Percentiles rank a stretch among this genome's conserved stretches.
These are phyloP conservation scores for Dictyostelium capitatum DNA, from an alignment of 78 protist genomes.

Conservation along the genomic window DNA sequence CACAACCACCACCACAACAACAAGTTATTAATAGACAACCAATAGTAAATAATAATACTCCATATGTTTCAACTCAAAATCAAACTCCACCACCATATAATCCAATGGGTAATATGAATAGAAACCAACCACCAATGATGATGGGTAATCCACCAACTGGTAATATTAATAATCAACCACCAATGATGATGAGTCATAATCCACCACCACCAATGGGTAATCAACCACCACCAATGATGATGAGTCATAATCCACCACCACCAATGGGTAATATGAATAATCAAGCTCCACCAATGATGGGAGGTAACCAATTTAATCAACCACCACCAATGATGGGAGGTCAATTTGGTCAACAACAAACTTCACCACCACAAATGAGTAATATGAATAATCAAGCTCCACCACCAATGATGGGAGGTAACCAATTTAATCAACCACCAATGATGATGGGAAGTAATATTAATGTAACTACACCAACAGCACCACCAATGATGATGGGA, in stretches of 20 bases:
- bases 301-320: background rate
- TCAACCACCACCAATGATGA: slow-evolving; percentile 18
- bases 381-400: too few relatives aligned
- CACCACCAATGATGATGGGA: slow-evolving; percentile 27
- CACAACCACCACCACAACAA: too few relatives aligned
- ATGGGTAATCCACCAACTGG: background rate
- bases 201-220: slow-evolving; percentile 23
- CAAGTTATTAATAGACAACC: too few relatives aligned
- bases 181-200: background rate
- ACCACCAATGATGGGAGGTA: slow-evolving; percentile 9
- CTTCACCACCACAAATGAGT: too few relatives aligned
- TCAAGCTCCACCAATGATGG: background rate
- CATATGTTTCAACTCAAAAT: background rate
- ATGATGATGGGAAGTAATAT: background rate
- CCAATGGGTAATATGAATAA: too few relatives aligned
- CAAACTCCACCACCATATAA: slow-evolving; percentile 1
- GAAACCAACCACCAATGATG: background rate
- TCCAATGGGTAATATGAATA: background rate
- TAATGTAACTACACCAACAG: background rate
- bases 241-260: background rate
- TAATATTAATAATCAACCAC: background rate
- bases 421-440: background rate
- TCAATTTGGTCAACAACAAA: background rate
- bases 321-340: slow-evolving; percentile 16
- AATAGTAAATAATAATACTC: background rate